Conservation (phyloP, 1,284 basidiomycete species). For the Boletus smithii region DNA sequence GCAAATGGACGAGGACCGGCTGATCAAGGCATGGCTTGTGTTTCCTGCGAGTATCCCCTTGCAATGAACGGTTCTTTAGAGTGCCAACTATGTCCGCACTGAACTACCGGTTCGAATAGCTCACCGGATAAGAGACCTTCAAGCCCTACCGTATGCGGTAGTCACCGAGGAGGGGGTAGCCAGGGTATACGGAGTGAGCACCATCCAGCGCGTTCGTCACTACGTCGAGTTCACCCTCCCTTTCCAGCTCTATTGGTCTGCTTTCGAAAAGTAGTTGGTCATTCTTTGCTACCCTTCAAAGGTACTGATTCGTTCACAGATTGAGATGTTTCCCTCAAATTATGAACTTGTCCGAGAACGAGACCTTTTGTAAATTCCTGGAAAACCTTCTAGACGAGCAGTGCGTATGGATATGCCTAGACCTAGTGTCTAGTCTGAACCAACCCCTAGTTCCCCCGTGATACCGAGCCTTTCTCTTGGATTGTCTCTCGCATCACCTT, state of each 20-base stretch:
- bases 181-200: conserved; percentile 77
- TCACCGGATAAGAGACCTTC: conserved; percentile 84
- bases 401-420: conserved; percentile 37
- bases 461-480: conserved; percentile 78
- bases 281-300: conserved; percentile 1
- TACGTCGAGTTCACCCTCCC: background rate
- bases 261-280: conserved; percentile 68
- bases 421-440: conserved; percentile 8
- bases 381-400: conserved; percentile 70
- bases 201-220: background rate
- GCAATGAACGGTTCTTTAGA: conserved; percentile 42
- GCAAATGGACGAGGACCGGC: conserved; percentile 68
- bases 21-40: conserved; percentile 56
- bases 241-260: conserved; percentile 71
- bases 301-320: conserved; percentile 39
- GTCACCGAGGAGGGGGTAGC: conserved; percentile 85
- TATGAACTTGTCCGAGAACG: conserved; percentile 73
- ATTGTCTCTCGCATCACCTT: conserved; percentile 72
- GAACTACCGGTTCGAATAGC: conserved; percentile 87
- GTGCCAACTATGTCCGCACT: conserved; percentile 85
- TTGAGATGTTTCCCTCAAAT: conserved; percentile 77
- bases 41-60: background rate
- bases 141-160: conserved; percentile 83
- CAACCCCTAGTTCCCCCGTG: conserved; percentile 55
- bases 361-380: conserved; percentile 74